These are phyloP conservation scores for Zangia roseola DNA, from an alignment of 768 basidiomycete genomes.

Conservation along the genomic window DNA sequence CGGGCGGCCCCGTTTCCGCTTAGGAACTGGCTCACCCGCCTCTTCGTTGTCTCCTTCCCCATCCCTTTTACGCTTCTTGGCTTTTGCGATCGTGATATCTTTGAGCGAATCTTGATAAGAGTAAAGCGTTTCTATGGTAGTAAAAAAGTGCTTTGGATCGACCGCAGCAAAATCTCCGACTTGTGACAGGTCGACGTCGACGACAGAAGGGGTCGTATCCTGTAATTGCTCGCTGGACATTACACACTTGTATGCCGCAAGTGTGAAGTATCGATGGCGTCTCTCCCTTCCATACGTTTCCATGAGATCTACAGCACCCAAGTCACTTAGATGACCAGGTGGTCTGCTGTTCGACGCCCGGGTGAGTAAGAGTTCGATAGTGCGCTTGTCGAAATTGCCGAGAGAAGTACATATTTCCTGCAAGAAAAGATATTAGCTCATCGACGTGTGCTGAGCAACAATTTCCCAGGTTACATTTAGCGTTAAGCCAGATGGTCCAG, in stretches of 20 bases:
- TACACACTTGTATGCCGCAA: conserved; percentile 62
- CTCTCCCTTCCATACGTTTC: conserved; percentile 86
- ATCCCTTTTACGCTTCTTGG: conserved; percentile 32
- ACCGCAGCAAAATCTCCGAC: conserved; percentile 55
- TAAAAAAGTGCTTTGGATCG: conserved; percentile 55
- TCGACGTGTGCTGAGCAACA: neutral
- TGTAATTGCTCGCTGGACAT: conserved; percentile 67
- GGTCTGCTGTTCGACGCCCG: conserved; percentile 63
- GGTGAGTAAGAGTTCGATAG: conserved; percentile 75
- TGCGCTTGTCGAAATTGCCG: conserved; percentile 74
- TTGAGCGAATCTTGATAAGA: conserved; percentile 53
- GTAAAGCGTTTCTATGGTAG: conserved; percentile 39
- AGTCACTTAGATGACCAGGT: conserved; percentile 71
- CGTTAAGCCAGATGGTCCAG: conserved; percentile 69
- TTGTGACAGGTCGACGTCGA: conserved; percentile 45
- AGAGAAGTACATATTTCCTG: conserved; percentile 66
- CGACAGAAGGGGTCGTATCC: conserved; percentile 41
- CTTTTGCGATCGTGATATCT: conserved; percentile 19
- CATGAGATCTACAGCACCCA: conserved; percentile 67
- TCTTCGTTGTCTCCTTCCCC: conserved; percentile 24
- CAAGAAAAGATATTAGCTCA: conserved; percentile 7
- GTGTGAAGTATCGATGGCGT: conserved; percentile 80
- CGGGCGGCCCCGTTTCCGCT: conserved; percentile 55
- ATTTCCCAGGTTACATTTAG: conserved; percentile 49
- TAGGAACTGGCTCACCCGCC: conserved; percentile 18